Evolutionary conservation across 345 rosid genomes (phyloP), one percentile per base, ranked within the genome.

Genomic region (Pistacia vera): DNA sequence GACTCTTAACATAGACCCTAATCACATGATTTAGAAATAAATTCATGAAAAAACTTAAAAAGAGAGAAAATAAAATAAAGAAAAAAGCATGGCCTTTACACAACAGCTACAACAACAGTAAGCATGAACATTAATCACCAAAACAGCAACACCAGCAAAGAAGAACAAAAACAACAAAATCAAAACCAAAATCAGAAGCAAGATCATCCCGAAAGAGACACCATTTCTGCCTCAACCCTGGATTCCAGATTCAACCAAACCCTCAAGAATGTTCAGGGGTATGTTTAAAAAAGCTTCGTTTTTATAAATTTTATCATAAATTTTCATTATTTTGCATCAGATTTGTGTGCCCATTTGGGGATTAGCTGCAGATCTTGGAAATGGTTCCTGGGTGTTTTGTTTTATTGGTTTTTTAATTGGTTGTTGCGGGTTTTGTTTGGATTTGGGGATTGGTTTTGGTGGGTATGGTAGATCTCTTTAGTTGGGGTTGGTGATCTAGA

Each of bases 201-300:
- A 12, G 46, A 52, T 70, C 76, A 77, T 56, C 69, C 38, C n/a
- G 78, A 81, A 77, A 83, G 79, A 66, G 89, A 86, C 12, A 70
- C n/a, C 12, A n/a, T 68, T 13, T 76, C 81, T 13, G 75, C 73
- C 25, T 75, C 90, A 41, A 90, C 86, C 74, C 77, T 87, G 65
- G 97, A 92, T 85, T 90, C 99, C 51, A 84, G 97, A 82, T 90
- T 95, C 90, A 92, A 88, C 78, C 99, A 90, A 57, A 93, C 97
- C 44, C 96, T 95, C 77, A 91, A 89, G 69, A 95, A 90, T 83
- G 97, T 95, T 66, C 97, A 93, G 64, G 98, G 96, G 99, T 93
- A 83, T 51, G 68, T 49, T 3, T 30, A 30, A 6, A 56, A 13
- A 28, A 14, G 1, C 17, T 52, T 54, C 14, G 67, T 54, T 25